These are phyloP conservation scores for Monotropa hypopitys DNA, from an alignment of 179 eudicot species.

Conservation along the genomic window DNA sequence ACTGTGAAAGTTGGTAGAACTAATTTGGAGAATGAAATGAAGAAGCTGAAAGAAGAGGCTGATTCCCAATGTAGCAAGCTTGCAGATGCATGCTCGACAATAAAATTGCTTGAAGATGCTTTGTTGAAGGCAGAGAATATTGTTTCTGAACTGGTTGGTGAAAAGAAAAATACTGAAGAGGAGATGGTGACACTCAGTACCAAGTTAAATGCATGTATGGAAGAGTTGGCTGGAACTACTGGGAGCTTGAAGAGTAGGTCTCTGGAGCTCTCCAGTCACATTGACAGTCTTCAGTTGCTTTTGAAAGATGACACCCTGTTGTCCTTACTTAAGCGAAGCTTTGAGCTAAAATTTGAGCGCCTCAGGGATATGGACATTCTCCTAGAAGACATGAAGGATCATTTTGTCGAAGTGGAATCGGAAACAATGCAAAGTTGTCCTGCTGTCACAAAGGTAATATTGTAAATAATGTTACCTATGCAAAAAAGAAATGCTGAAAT, in stretches of 20 bases:
- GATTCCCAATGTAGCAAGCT: slow-evolving; percentile 34
- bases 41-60: slow-evolving; percentile 44
- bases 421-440: slow-evolving; percentile 24
- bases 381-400: slow-evolving; percentile 36
- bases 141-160: slow-evolving; percentile 40
- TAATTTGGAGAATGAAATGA: slow-evolving; percentile 45
- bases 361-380: slow-evolving; percentile 53
- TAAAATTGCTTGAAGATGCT: slow-evolving; percentile 54
- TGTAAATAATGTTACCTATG: not conserved
- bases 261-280: slow-evolving; percentile 42
- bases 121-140: slow-evolving; percentile 40
- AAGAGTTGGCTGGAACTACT: slow-evolving; percentile 61
- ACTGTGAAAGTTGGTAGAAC: slow-evolving; percentile 32
- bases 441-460: slow-evolving; percentile 35
- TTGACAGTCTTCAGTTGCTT: slow-evolving; percentile 44
- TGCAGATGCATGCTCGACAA: slow-evolving; percentile 32
- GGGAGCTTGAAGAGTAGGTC: slow-evolving; percentile 45
- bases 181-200: slow-evolving; percentile 44
- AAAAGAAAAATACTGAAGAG: slow-evolving; percentile 48
- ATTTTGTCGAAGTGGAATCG: slow-evolving; percentile 28
- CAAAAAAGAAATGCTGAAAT: not conserved
- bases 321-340: slow-evolving; percentile 31
- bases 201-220: slow-evolving; percentile 56
- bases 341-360: slow-evolving; percentile 35
- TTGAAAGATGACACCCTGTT: slow-evolving; percentile 43